Evolutionary conservation across 106 monocot genomes (phyloP).

Genomic region (Acorus calamus): DNA sequence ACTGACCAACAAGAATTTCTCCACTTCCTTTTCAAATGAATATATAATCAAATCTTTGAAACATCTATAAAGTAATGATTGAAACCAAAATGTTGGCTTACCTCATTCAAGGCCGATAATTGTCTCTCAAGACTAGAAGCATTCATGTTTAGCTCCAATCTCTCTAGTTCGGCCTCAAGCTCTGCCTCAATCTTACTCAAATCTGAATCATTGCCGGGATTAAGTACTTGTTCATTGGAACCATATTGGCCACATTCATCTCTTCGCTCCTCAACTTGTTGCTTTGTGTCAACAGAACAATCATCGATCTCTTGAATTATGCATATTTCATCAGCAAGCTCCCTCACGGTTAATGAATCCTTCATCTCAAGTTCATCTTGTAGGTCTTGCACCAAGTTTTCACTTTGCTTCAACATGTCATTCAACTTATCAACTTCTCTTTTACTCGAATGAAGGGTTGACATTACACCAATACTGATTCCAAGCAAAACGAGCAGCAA

Average conservation of each 20-base stretch:
- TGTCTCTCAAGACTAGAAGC: slow-evolving; percentile 20
- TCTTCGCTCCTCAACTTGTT: slow-evolving; percentile 1
- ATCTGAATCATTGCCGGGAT: too few relatives aligned
- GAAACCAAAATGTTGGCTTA: slow-evolving; percentile 12
- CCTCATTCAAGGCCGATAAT: slow-evolving; percentile 33
- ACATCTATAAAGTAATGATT: too few relatives aligned
- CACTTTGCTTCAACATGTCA: slow-evolving; percentile 39
- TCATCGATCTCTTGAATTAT: slow-evolving; percentile 7
- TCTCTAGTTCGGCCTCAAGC: slow-evolving; percentile 70
- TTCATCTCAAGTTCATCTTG: slow-evolving; percentile 90
- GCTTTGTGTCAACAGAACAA: slow-evolving; percentile 10
- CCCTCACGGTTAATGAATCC: slow-evolving; percentile 53
- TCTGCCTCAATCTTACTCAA: slow-evolving; percentile 72
- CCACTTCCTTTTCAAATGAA: too few relatives aligned
- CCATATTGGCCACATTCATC: slow-evolving; percentile 5
- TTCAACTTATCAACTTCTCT: slow-evolving; percentile 60
- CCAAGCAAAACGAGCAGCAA: slow-evolving; percentile 51
- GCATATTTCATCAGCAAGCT: slow-evolving; percentile 29
- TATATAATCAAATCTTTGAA: too few relatives aligned
- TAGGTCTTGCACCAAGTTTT: slow-evolving; percentile 83
- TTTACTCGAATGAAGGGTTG: slow-evolving; percentile 25
- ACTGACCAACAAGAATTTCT: too few relatives aligned
- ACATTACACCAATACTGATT: slow-evolving; percentile 55
- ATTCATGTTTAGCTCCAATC: slow-evolving; percentile 54
- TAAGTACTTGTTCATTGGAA: slow-evolving; percentile 1